These are phyloP conservation scores for Amanita muscaria DNA, from an alignment of 768 basidiomycete species.

Conservation along the genomic window DNA sequence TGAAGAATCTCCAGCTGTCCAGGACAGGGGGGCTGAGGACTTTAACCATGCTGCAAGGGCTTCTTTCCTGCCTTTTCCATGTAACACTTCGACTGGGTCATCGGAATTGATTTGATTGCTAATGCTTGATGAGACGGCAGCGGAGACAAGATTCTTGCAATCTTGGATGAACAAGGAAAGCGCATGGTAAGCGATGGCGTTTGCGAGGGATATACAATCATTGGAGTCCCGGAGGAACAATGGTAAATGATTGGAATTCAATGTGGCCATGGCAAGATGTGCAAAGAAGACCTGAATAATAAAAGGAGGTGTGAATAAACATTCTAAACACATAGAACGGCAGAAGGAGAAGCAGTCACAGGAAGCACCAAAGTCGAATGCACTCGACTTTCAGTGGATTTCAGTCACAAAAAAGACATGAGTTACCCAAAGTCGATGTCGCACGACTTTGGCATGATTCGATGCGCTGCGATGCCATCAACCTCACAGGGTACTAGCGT, in stretches of 20 bases:
- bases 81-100: neutral
- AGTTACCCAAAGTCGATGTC: no score
- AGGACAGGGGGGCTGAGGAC: neutral
- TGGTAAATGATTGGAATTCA: neutral
- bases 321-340: no score
- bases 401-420: no score
- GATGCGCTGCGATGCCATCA: no score
- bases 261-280: neutral
- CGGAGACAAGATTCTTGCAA: neutral
- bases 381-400: no score
- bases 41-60: neutral
- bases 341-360: neutral
- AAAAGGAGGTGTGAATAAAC: neutral
- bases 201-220: neutral
- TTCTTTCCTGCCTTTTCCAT: neutral
- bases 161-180: neutral
- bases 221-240: neutral
- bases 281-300: slow-evolving; percentile 1
- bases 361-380: neutral
- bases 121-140: neutral
- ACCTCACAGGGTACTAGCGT: no score
- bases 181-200: neutral
- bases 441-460: no score
- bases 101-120: neutral
- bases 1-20: neutral